Percentiles rank a stretch among this genome's conserved stretches.
Conservation (phyloP, 75 land plant species). For the Isoetes taiwanensis region DNA sequence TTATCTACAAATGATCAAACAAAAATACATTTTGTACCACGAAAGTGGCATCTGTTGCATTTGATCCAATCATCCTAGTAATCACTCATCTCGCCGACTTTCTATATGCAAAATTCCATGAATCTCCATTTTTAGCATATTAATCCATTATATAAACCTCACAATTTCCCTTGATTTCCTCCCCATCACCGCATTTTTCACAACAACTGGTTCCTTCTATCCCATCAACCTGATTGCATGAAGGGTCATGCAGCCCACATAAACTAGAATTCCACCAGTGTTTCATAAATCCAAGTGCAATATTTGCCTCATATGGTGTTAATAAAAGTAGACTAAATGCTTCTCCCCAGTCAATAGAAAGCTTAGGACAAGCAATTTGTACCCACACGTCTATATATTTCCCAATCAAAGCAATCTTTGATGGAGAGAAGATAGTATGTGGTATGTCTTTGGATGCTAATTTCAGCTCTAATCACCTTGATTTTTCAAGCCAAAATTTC, state of each 20-base stretch:
- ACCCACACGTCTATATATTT: slow-evolving; percentile 87
- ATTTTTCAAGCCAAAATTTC: too few relatives aligned
- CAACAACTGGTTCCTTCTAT: too few relatives aligned
- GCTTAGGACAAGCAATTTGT: slow-evolving; percentile 89
- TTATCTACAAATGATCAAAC: too few relatives aligned
- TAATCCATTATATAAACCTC: slow-evolving; percentile 99
- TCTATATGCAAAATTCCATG: slow-evolving; percentile 72
- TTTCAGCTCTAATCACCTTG: slow-evolving; percentile 38
- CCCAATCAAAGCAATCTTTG: slow-evolving; percentile 50
- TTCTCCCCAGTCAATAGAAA: slow-evolving; percentile 98
- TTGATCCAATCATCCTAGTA: too few relatives aligned
- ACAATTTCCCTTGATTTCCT: too few relatives aligned
- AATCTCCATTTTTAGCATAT: slow-evolving; percentile 95
- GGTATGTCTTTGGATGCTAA: slow-evolving; percentile 40
- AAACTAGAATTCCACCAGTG: slow-evolving; percentile 78
- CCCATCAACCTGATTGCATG: slow-evolving; percentile 6
- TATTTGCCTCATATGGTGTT: slow-evolving; percentile 80
- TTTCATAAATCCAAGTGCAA: slow-evolving; percentile 64
- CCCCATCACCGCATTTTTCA: too few relatives aligned
- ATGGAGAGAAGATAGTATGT: slow-evolving; percentile 54
- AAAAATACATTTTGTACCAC: too few relatives aligned
- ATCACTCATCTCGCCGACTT: too few relatives aligned
- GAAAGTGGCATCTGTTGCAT: too few relatives aligned
- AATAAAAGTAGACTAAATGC: slow-evolving; percentile 61
- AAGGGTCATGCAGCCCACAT: slow-evolving; percentile 1